These are phyloP conservation scores for Xylaria sp. DNA, from an alignment of 2,329 filamentous ascomycete genomes.

Conservation along the genomic window DNA sequence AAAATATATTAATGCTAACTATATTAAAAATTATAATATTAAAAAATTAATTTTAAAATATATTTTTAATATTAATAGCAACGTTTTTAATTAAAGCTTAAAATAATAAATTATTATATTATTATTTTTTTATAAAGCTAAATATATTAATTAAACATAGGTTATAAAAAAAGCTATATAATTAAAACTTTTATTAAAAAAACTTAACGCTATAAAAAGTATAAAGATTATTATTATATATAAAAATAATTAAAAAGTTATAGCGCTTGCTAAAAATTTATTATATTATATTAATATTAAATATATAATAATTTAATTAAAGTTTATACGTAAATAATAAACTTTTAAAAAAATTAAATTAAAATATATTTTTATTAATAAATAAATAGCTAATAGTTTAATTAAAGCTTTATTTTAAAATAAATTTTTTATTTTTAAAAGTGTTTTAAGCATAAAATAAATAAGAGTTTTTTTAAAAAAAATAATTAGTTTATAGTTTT, in stretches of 20 bases:
- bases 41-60: not conserved
- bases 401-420: too few relatives aligned
- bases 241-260: too few relatives aligned
- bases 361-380: not conserved
- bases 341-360: not conserved
- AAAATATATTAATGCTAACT: not conserved
- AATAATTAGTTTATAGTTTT: too few relatives aligned
- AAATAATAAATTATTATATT: too few relatives aligned
- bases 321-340: slow-evolving; percentile 3
- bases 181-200: slow-evolving; percentile 1
- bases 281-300: slow-evolving; percentile 2
- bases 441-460: too few relatives aligned
- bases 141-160: not conserved
- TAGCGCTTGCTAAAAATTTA: too few relatives aligned
- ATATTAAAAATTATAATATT: too few relatives aligned
- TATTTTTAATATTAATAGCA: too few relatives aligned
- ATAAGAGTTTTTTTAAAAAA: too few relatives aligned
- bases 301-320: not conserved
- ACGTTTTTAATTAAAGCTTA: not conserved
- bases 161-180: slow-evolving; percentile 10
- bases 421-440: too few relatives aligned
- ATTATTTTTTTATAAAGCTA: too few relatives aligned
- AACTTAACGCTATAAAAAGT: not conserved
- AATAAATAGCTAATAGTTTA: not conserved
- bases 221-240: not conserved